Evolutionary conservation across 2,329 filamentous ascomycete species (phyloP), one percentile per base, ranked within the genome.

Genomic region (Penicillium sp.): DNA sequence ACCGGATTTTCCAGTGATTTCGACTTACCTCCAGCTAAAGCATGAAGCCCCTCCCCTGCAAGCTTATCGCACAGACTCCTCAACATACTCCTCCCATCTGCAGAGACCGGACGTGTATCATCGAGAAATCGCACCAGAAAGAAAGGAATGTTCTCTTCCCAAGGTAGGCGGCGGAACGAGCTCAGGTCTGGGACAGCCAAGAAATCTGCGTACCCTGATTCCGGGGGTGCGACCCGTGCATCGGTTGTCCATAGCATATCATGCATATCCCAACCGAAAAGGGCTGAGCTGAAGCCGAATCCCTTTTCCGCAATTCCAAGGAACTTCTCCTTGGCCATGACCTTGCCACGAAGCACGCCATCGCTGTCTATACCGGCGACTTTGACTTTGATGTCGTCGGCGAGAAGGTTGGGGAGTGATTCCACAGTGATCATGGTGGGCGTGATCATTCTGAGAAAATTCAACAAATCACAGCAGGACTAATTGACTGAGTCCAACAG

Each of bases 211-310:
- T 94, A 95, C 33, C 88, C 88, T 65, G 94, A 94, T 64, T 87
- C 87, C 87, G 67, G 94, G 83, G 66, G 80, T 79, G 60, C 95
- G 78, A 72, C 94, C 86, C 61, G 78, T 79, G 67, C 87, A 82
- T 60, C 50, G 4, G 57, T 61, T 17, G 58, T 61, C 69, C 95
- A 95, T 12, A 87, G 91, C 74, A 83, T 78, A 65, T 95, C 88
- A 70, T 95, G 89, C 89, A 95, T 94, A 70, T 95, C 88, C 89
- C 89, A 95, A 64, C 89, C 89, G 62, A 94, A 95, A 58, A 94
- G 82, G 57, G 94, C 88, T 31, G 86, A 90, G 74, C 88, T 95
- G 75, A 95, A 95, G 51, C 88, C 89, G 60, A 95, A 95, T 52
- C 88, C 88, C 44, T 81, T 77, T 44, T 79, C 71, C 21, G 83